Conservation (phyloP, 208 protist species). For the Trypanosoma theileri region DNA sequence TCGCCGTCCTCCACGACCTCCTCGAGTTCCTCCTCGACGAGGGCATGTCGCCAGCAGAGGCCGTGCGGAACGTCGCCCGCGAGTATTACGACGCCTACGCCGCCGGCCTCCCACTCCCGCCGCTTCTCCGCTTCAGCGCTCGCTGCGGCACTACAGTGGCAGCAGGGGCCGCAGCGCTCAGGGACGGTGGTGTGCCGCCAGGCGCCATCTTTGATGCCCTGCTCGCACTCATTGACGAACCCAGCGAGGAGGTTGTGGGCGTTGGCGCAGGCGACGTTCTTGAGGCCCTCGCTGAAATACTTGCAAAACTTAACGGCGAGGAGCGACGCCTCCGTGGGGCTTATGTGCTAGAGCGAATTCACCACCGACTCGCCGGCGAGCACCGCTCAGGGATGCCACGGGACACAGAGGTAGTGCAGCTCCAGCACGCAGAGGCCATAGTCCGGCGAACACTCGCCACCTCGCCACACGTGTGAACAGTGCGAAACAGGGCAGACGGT, state of each 20-base stretch:
- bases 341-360: conserved; percentile 71
- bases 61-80: conserved; percentile 52
- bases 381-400: conserved; percentile 31
- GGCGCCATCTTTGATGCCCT: conserved; percentile 53
- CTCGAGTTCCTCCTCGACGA: conserved; percentile 29
- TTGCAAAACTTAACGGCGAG: conserved; percentile 33
- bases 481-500: not conserved
- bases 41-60: conserved; percentile 45
- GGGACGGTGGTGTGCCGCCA: conserved; percentile 44
- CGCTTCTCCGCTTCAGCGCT: conserved; percentile 67
- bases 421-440: conserved; percentile 35
- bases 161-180: conserved; percentile 37
- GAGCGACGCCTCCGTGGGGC: conserved; percentile 47
- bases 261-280: conserved; percentile 46
- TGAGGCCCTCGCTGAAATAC: conserved; percentile 36
- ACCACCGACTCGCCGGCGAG: conserved; percentile 49
- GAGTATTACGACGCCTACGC: conserved; percentile 71
- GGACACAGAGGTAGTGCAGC: conserved; percentile 34
- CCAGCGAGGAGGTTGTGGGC: conserved; percentile 16
- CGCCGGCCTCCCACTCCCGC: conserved; percentile 56
- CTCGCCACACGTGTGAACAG: conserved; percentile 6
- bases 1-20: conserved; percentile 58
- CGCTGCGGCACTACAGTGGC: conserved; percentile 35
- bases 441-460: conserved; percentile 27
- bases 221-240: conserved; percentile 46